Conservation (phyloP, 805 yeast species). For the Yamadazyma phyllophila region DNA sequence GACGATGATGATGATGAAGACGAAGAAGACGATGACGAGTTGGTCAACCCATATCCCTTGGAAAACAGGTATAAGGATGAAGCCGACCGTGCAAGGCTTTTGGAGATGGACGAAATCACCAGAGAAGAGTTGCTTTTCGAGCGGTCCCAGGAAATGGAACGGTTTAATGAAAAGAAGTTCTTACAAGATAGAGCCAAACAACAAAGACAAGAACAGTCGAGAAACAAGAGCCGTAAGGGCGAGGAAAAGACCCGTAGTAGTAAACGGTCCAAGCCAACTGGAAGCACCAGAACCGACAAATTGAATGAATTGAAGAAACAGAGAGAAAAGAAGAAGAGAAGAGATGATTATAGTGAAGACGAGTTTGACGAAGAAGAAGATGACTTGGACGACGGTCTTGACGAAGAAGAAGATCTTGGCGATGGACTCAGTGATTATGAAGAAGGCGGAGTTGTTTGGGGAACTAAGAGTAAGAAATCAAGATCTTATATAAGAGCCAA, state of each 20-base stretch:
- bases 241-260: conserved; percentile 36
- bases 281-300: conserved; percentile 47
- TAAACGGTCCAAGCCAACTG: conserved; percentile 28
- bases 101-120: conserved; percentile 85
- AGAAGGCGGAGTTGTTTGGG: conserved; percentile 38
- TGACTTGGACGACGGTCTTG: conserved; percentile 40
- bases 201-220: conserved; percentile 26
- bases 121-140: conserved; percentile 90
- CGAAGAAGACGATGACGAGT: conserved; percentile 35
- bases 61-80: conserved; percentile 90
- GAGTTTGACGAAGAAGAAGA: conserved; percentile 38
- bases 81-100: conserved; percentile 60
- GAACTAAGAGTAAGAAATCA: conserved; percentile 20
- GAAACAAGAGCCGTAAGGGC: conserved; percentile 7
- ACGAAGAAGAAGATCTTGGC: conserved; percentile 43
- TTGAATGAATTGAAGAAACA: conserved; percentile 73
- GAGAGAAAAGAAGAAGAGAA: conserved; percentile 59
- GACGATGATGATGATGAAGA: conserved; percentile 30
- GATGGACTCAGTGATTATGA: conserved; percentile 28
- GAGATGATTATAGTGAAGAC: conserved; percentile 36
- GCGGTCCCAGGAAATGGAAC: conserved; percentile 88
- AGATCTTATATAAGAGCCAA: conserved; percentile 37
- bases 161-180: conserved; percentile 77
- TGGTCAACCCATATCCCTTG: conserved; percentile 80
- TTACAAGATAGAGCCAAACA: conserved; percentile 79